Percentiles rank a stretch among this genome's conserved stretches.
phyloP scores from a whole-genome alignment of 176 grass and related monocot genomes.

The Zoysia japonica region DNA sequence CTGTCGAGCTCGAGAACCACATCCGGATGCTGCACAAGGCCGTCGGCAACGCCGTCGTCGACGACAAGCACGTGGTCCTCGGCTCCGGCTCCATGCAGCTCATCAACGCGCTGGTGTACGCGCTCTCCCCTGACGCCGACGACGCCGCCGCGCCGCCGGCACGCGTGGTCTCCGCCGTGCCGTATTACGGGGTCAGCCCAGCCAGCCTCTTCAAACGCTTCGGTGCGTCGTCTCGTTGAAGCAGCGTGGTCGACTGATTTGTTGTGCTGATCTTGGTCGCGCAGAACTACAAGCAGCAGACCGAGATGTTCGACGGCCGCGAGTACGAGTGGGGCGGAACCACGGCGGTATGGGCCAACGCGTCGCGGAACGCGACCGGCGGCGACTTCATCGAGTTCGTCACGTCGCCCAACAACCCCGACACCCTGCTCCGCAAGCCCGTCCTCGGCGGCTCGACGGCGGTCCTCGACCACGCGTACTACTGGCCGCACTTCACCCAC shows the following conservation, averaged over 20 bases:
- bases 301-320: slow-evolving; percentile 45
- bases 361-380: slow-evolving; percentile 11
- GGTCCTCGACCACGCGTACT: slow-evolving; percentile 79
- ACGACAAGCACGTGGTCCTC: slow-evolving; percentile 64
- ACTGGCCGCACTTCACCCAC: slow-evolving; percentile 73
- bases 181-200: slow-evolving; percentile 49
- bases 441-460: slow-evolving; percentile 44
- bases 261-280: not conserved
- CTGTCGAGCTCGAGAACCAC: slow-evolving; percentile 61
- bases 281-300: slow-evolving; percentile 41
- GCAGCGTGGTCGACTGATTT: not conserved
- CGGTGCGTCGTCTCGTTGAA: not conserved
- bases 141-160: slow-evolving; percentile 35
- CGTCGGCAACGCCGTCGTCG: slow-evolving; percentile 57
- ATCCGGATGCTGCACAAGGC: slow-evolving; percentile 58
- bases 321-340: slow-evolving; percentile 56
- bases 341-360: slow-evolving; percentile 50
- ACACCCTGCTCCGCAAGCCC: slow-evolving; percentile 35
- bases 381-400: slow-evolving; percentile 68
- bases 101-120: slow-evolving; percentile 67
- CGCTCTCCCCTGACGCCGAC: slow-evolving; percentile 45
- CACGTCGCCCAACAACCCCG: slow-evolving; percentile 80
- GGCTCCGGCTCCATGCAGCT: slow-evolving; percentile 51
- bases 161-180: slow-evolving; percentile 52
- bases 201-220: not conserved